Evolutionary conservation across 2,329 filamentous ascomycete species (phyloP), one percentile per base, ranked within the genome.

Genomic region (Epichloe hybrida): DNA sequence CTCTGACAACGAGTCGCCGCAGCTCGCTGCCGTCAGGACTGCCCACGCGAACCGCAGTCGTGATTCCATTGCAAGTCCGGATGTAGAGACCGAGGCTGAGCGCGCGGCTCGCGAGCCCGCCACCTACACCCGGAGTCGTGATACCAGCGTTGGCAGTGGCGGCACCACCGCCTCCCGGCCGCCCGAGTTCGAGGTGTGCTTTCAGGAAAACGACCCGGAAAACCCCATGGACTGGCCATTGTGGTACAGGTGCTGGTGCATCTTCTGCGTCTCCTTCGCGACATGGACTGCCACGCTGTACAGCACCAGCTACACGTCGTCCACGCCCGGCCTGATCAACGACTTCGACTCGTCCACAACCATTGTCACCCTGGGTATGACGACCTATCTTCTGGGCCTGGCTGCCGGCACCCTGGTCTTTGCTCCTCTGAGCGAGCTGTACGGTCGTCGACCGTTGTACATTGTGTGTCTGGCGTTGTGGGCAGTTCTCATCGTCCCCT

Each of bases 291-390:
- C 73, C n/a, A 82, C 88, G 15, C 62, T 88, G 44, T 88, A 89
- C 61, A 88, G 83, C 45, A 93, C 88, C 0, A 83, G 79, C 48
- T 94, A 93, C 62, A 88, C 87, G 1, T 79, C 82, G 0, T 83
- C 81, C 3, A 79, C 86, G 36, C 75, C 79, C 0, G 82, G 84
- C 0, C 78, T 94, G 64, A 78, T 80, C 59, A 64, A 72, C 13
- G 82, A 87, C 48, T 91, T 88, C 57, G 67, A 73, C 38, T 71
- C 80, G 17, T 62, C 69, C 13, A 72, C 78, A 36, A 80, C 79
- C 0, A 65, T 83, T n/a, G 76, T 83, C 0, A 86, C 86, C 0
- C 69, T 93, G 3, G 88, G 88, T 5, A 72, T 94, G 43, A 93
- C 88, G 0, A 83, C 83, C 0, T 94, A 93, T 61, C 73, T 93